Percentiles rank a stretch among this genome's conserved stretches.
Evolutionary conservation across 306 rosid genomes (phyloP).

Genomic region (Albizia julibrissin): DNA sequence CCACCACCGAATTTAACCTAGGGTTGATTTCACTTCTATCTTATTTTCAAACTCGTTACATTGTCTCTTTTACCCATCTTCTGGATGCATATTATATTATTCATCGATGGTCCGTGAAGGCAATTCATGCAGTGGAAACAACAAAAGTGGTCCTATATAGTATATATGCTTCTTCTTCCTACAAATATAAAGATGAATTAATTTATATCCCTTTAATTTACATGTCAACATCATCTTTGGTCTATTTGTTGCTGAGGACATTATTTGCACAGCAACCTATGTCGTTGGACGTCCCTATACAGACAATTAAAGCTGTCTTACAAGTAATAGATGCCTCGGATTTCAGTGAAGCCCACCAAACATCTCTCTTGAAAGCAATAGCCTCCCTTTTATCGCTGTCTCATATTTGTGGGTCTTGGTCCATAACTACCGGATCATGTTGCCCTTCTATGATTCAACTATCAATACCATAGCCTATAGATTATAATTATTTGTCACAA

Average conservation of each 20-base stretch:
- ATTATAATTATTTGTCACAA: neutral
- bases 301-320: neutral
- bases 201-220: too few relatives aligned
- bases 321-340: neutral
- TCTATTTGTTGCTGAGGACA: neutral
- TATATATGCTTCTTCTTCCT: neutral
- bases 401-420: neutral
- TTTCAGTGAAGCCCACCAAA: slow-evolving; percentile 18
- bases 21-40: neutral
- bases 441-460: neutral
- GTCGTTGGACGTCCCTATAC: neutral
- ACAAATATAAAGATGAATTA: too few relatives aligned
- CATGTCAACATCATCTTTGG: neutral
- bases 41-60: neutral
- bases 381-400: slow-evolving; percentile 26
- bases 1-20: neutral
- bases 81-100: neutral
- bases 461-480: neutral
- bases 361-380: slow-evolving; percentile 34
- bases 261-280: neutral
- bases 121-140: neutral
- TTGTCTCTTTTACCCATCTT: neutral
- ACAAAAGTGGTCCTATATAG: neutral
- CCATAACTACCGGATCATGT: slow-evolving; percentile 6
- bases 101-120: neutral